Evolutionary conservation across 768 basidiomycete genomes (phyloP).

Genomic region (Tylopilus sp.): DNA sequence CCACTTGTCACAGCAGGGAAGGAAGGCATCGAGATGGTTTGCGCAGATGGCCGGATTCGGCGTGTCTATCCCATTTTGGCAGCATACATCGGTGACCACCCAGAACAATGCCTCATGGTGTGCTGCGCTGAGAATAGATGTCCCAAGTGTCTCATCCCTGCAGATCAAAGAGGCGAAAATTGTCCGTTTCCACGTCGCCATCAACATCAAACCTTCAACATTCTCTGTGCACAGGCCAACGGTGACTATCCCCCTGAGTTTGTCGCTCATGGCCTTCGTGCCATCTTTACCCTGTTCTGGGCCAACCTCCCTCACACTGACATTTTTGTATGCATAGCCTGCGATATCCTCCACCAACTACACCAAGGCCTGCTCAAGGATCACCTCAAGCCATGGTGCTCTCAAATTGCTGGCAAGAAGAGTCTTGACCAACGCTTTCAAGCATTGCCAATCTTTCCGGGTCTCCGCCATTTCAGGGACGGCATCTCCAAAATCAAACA

Average conservation of each 20-base stretch:
- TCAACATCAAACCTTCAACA: background rate
- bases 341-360: background rate
- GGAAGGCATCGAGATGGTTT: slow-evolving; percentile 1
- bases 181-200: background rate
- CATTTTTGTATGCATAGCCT: background rate
- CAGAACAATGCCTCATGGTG: too few relatives aligned
- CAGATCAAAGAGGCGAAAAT: background rate
- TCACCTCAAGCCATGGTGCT: slow-evolving; percentile 1
- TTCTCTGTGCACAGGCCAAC: background rate
- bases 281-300: slow-evolving; percentile 5
- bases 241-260: background rate
- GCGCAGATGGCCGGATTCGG: background rate
- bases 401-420: accelerated
- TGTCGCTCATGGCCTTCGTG: background rate
- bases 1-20: background rate
- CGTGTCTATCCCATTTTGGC: too few relatives aligned
- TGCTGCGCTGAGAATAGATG: too few relatives aligned
- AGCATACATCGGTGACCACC: too few relatives aligned
- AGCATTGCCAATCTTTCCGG: background rate
- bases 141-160: too few relatives aligned
- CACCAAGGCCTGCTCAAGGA: slow-evolving; percentile 3
- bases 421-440: background rate
- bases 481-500: background rate
- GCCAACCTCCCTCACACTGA: background rate
- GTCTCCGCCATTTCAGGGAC: background rate